Evolutionary conservation across 1,284 basidiomycete species (phyloP), one percentile per base, ranked within the genome.

Genomic region (Ganoderma sinense): DNA sequence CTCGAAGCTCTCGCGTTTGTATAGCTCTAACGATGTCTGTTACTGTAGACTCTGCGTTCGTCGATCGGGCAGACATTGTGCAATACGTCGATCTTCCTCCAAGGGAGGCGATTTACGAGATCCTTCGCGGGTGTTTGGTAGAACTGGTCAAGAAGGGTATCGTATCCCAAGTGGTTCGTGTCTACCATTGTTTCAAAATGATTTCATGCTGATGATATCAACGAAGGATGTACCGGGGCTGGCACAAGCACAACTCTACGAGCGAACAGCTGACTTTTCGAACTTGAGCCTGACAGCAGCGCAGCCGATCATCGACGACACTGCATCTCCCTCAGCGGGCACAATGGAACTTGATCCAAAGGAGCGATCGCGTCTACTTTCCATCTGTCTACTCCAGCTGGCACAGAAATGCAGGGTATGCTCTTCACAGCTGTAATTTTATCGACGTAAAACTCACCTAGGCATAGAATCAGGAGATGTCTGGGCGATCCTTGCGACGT

Each of bases 61-160:
- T 99, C 65, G 98, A 99, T 78, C 92, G 98, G 59, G 98, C 97
- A 14, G 98, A 99, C 78, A 96, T 99, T 69, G 91, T 97, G 60
- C 97, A 98, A 84, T 98, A 96, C 77, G 89, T 99, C 45, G 97
- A 97, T 69, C 87, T 96, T 7, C 97, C 97, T 0, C 91, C 96
- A 4, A 87, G 92, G 4, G 91, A 97, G 75, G 97, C 97, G 0
- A 89, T 99, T 64, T 99, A 98, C 81, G 95, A 95, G 81, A 99
- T 99, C 72, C 83, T 99, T n/a, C 86, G 91, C 11, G 91, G 90
- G 4, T 97, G 94, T 78, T 82, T 99, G 16, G 80, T 84, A 18
- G 97, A 99, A 79, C 89, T 99, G 65, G 87, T 95, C 75, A 80
- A 82, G 31, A 92, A 89, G 67, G 89, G 91, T 0, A 89, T 99